A percentile compares a stretch with the other conserved stretches of the same genome.
These are phyloP conservation scores for Calonectria pseudoturangicola DNA, from an alignment of 2,329 filamentous ascomycete species.

Conservation along the genomic window DNA sequence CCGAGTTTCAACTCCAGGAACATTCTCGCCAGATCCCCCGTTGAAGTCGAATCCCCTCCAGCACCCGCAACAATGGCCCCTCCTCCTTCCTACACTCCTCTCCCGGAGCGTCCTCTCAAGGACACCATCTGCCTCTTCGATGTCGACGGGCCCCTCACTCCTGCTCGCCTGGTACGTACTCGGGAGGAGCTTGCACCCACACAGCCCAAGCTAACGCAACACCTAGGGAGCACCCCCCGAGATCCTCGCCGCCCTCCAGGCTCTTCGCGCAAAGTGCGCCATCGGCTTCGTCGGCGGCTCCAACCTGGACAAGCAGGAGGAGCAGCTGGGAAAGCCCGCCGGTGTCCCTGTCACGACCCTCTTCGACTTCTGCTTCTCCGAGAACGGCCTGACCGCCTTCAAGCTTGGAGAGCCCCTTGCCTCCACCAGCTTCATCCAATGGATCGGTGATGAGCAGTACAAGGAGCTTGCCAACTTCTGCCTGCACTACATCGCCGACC, in stretches of 20 bases:
- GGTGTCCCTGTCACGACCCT: slow-evolving; percentile 83
- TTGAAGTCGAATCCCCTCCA: not conserved
- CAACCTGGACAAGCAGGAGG: slow-evolving; percentile 94
- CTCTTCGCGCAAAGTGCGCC: slow-evolving; percentile 89
- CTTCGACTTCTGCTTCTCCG: slow-evolving; percentile 98
- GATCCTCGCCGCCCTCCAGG: slow-evolving; percentile 87
- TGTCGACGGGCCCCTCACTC: slow-evolving; percentile 94
- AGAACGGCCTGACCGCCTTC: slow-evolving; percentile 96
- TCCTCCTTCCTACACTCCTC: slow-evolving; percentile 77
- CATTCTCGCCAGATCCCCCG: not conserved
- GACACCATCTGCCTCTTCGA: slow-evolving; percentile 98
- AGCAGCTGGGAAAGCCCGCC: slow-evolving; percentile 85
- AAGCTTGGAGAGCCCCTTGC: slow-evolving; percentile 86
- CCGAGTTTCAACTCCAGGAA: slow-evolving; percentile 27
- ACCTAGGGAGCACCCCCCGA: slow-evolving; percentile 81
- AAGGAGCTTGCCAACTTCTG: slow-evolving; percentile 85
- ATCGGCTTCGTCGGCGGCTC: slow-evolving; percentile 96
- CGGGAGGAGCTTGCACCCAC: slow-evolving; percentile 50
- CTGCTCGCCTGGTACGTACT: slow-evolving; percentile 80
- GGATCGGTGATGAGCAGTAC: slow-evolving; percentile 89
- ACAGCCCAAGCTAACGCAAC: slow-evolving; percentile 10
- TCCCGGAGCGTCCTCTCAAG: slow-evolving; percentile 89
- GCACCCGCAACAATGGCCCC: slow-evolving; percentile 62
- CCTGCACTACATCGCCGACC: slow-evolving; percentile 88
- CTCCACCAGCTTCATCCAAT: slow-evolving; percentile 91